Percentiles rank a stretch among this genome's conserved stretches.
Evolutionary conservation across 495 filamentous ascomycete genomes (phyloP).

Genomic region (Penicillium pancosmium): DNA sequence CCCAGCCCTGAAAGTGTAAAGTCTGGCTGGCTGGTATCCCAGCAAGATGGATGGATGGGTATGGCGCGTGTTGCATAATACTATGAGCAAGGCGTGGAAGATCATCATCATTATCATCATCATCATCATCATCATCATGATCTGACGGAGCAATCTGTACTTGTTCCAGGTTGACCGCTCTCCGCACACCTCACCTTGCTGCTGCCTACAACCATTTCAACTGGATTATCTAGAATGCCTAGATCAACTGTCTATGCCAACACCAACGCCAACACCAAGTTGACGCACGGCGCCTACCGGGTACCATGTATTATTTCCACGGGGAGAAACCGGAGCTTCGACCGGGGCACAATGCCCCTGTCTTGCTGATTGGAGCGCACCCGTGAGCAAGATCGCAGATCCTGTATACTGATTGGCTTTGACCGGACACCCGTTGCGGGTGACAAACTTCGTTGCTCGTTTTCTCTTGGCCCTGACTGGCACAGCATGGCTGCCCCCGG

Average conservation of each 20-base stretch:
- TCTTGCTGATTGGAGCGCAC: conserved; percentile 22
- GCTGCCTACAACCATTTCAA: too few species aligned
- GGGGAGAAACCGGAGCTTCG: conserved; percentile 12
- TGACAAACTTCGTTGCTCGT: neutral
- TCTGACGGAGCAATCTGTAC: too few species aligned
- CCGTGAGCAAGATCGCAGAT: conserved; percentile 8
- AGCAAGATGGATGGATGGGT: neutral
- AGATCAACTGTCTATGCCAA: neutral
- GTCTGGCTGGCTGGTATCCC: neutral
- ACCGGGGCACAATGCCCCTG: conserved; percentile 7
- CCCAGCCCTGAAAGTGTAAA: neutral
- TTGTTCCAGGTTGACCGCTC: too few species aligned
- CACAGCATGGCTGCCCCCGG: conserved; percentile 14
- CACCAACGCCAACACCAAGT: neutral
- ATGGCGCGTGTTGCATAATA: neutral
- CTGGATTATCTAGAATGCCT: too few species aligned
- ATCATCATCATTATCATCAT: neutral
- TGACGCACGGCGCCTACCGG: conserved; percentile 5
- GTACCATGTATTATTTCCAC: neutral
- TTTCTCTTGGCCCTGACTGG: conserved; percentile 4
- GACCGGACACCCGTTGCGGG: neutral
- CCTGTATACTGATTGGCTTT: conserved; percentile 19
- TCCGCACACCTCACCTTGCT: too few species aligned
- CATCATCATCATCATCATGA: too few species aligned
- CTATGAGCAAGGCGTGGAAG: neutral